Conservation (phyloP, 2,329 filamentous ascomycete genomes). For the Phaeoacremonium minimum region DNA sequence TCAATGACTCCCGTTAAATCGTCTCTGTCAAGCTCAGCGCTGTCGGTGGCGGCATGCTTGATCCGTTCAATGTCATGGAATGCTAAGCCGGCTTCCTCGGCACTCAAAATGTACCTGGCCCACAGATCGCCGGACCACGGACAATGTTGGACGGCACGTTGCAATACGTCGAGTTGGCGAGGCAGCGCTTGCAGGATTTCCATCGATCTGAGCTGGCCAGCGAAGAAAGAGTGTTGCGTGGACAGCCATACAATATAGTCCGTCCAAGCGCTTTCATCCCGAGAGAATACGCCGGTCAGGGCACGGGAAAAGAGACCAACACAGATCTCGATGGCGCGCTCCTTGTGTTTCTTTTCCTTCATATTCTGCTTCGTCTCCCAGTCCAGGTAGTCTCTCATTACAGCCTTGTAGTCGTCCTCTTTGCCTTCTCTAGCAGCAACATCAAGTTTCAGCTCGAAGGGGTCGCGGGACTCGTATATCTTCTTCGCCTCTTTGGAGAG, state of each 20-base stretch:
- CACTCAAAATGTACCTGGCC: constrained; percentile 82
- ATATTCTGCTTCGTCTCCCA: constrained; percentile 71
- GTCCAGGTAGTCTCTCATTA: constrained; percentile 68
- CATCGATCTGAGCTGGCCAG: constrained; percentile 31
- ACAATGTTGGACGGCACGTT: constrained; percentile 83
- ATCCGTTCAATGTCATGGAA: constrained; percentile 83
- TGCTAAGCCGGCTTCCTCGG: constrained; percentile 71
- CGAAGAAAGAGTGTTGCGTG: constrained; percentile 33
- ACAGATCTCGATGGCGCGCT: constrained; percentile 46
- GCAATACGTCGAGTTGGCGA: constrained; percentile 64
- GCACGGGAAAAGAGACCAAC: constrained; percentile 75
- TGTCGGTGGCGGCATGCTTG: constrained; percentile 88
- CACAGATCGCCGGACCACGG: constrained; percentile 90
- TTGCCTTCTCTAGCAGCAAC: constrained; percentile 54
- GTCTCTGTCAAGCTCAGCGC: constrained; percentile 76
- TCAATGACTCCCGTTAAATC: constrained; percentile 86
- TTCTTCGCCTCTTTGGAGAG: constrained; percentile 60
- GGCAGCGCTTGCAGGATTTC: constrained; percentile 32
- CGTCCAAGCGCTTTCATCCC: constrained; percentile 74
- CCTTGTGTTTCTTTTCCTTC: constrained; percentile 43
- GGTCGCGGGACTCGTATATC: constrained; percentile 59
- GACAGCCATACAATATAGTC: constrained; percentile 75
- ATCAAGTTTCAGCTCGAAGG: constrained; percentile 63
- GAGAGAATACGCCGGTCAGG: constrained; percentile 63
- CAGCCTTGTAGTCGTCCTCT: constrained; percentile 44